Evolutionary conservation across 768 basidiomycete genomes (phyloP).

Genomic region (Psilocybe cubensis): DNA sequence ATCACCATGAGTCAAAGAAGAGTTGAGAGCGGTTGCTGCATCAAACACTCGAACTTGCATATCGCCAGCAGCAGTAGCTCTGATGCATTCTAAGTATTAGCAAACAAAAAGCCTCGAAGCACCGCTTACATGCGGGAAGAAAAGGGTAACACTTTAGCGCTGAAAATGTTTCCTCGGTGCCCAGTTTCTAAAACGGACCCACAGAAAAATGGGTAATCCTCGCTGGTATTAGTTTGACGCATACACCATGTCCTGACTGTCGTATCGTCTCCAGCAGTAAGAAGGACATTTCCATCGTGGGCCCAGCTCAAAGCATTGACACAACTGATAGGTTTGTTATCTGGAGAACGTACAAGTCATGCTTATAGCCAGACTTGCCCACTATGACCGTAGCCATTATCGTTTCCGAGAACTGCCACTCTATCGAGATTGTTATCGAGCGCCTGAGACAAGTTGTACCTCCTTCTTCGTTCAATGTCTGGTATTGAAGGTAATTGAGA

Average conservation of each 20-base stretch:
- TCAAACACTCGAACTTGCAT: conserved; percentile 81
- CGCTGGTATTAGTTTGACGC: conserved; percentile 43
- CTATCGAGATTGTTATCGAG: conserved; percentile 52
- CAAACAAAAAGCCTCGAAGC: not conserved
- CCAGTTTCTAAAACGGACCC: conserved; percentile 76
- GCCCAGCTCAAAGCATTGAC: conserved; percentile 83
- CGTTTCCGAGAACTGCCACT: conserved; percentile 73
- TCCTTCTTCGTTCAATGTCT: conserved; percentile 28
- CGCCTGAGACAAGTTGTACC: conserved; percentile 25
- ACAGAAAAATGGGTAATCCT: conserved; percentile 68
- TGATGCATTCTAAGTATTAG: conserved; percentile 23
- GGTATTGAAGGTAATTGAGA: conserved; percentile 21
- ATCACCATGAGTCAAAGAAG: conserved; percentile 34
- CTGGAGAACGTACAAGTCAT: not conserved
- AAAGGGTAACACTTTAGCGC: conserved; percentile 75
- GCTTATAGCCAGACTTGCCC: conserved; percentile 48
- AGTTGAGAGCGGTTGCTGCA: conserved; percentile 46
- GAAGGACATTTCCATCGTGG: conserved; percentile 60
- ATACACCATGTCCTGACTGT: conserved; percentile 83
- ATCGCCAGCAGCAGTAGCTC: conserved; percentile 78
- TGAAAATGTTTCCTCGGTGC: conserved; percentile 86
- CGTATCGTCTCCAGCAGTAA: conserved; percentile 77
- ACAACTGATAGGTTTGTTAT: conserved; percentile 46
- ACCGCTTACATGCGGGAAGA: conserved; percentile 74
- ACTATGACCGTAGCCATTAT: conserved; percentile 55